Percentiles rank a stretch among this genome's conserved stretches.
These are phyloP conservation scores for Stephanodiscus minutulus DNA, from an alignment of 108 stramenopile genomes.

Conservation along the genomic window DNA sequence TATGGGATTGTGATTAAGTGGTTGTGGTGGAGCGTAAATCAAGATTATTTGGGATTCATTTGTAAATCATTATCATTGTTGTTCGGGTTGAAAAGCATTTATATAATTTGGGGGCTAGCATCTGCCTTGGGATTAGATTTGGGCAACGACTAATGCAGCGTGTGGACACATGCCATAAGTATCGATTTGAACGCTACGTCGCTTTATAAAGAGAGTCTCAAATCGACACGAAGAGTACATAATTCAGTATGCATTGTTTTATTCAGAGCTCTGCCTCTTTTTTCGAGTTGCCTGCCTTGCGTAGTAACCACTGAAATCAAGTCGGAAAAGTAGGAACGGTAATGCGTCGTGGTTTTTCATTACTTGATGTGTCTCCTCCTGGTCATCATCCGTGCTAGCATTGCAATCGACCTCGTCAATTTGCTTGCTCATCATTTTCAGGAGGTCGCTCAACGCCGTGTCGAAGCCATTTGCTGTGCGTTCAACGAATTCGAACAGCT, in stretches of 20 bases:
- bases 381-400: slow-evolving; percentile 24
- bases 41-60: slow-evolving; percentile 18
- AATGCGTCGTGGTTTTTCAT: slow-evolving; percentile 61
- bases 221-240: too few species aligned
- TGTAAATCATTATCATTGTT: slow-evolving; percentile 19
- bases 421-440: slow-evolving; percentile 57
- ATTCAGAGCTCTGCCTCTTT: not conserved
- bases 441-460: slow-evolving; percentile 50
- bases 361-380: slow-evolving; percentile 13
- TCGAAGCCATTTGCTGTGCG: slow-evolving; percentile 60
- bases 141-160: not conserved
- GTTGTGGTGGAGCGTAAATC: slow-evolving; percentile 28
- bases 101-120: not conserved
- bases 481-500: slow-evolving; percentile 57
- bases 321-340: slow-evolving; percentile 77
- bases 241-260: not conserved
- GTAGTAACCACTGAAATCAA: slow-evolving; percentile 86
- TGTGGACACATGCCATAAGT: too few species aligned
- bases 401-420: slow-evolving; percentile 55
- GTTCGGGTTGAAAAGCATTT: slow-evolving; percentile 17
- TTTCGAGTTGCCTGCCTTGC: slow-evolving; percentile 36
- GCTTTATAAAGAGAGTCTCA: too few species aligned
- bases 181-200: too few species aligned
- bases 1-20: slow-evolving; percentile 16
- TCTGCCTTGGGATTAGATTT: not conserved